phyloP scores from a whole-genome alignment of 306 rosid genomes.

The Ceratonia siliqua region DNA sequence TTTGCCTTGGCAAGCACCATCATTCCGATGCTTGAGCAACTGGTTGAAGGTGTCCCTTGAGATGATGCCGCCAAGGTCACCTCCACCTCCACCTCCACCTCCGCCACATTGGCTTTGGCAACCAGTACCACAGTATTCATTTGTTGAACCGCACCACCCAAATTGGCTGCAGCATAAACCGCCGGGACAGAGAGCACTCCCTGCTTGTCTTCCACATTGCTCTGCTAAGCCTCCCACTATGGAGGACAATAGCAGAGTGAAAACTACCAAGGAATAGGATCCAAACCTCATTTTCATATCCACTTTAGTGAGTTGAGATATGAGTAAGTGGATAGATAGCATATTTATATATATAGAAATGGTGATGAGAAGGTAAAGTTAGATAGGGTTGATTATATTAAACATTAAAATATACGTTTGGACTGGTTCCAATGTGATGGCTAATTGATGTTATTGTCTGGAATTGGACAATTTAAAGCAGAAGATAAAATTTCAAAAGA shows the following conservation, averaged over 20 bases:
- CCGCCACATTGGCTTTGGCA: conserved; percentile 61
- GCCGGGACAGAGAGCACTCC: conserved; percentile 52
- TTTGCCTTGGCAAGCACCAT: conserved; percentile 24
- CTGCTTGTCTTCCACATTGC: conserved; percentile 46
- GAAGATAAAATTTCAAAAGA: no score
- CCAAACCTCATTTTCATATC: background rate
- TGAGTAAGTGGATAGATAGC: no score
- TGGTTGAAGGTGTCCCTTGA: conserved; percentile 39
- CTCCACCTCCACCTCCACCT: background rate
- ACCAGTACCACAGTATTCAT: conserved; percentile 31
- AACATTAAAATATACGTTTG: background rate
- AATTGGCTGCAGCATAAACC: conserved; percentile 54
- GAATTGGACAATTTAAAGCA: no score
- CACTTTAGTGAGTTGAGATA: background rate
- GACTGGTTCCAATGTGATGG: background rate
- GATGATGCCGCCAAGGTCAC: conserved; percentile 36
- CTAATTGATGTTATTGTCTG: background rate
- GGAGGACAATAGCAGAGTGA: background rate
- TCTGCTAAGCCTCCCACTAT: conserved; percentile 12
- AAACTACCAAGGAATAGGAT: background rate
- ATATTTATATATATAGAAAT: no score
- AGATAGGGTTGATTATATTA: no score
- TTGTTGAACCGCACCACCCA: conserved; percentile 50
- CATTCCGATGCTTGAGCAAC: conserved; percentile 54
- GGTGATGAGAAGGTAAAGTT: background rate